Evolutionary conservation across 2,329 filamentous ascomycete species (phyloP), one percentile per base, ranked within the genome.

Genomic region (Falciphora oryzae): DNA sequence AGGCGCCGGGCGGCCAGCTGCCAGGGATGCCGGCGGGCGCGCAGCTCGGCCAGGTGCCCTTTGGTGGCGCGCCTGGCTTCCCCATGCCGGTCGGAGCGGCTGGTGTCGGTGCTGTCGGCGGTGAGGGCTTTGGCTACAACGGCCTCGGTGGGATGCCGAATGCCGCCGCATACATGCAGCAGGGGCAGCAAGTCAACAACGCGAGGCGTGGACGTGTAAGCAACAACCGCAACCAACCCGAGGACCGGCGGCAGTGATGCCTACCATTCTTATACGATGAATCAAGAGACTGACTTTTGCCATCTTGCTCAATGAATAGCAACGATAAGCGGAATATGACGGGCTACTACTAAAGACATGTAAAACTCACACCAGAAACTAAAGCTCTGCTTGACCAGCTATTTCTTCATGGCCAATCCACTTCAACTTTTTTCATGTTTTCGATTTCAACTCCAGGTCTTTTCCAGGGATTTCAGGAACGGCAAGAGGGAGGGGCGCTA

Each of bases 171-270:
- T 85, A 83, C 70, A 78, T 83, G 76, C 80, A 81, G 68, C 83
- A 86, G 71, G 83, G 85, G 69, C 83, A 53, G 44, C 44, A 84
- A 69, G 79, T 79, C 68, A 85, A 83, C 68, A 85, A 83, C 73
- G 73, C 77, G 68, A 78, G 85, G 74, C 82, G 85, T 69, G 85
- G 85, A 75, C 82, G 85, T 72, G 84, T 86, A 81, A 78, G 83
- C 75, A 73, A 75, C 28, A 67, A 66, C 57, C 65, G 14, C 25
- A 56, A 56, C 44, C 22, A 27, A 18, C 25, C n/a, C n/a, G 32
- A 38, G 25, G 59, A 61, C 28, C n/a, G n/a, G 16, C 32, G 25
- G 32, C 31, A 61, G 32, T 61, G 59, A 61, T n/a, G 18, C n/a
- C n/a, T 2, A n/a, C 14, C 5, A 16, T 53, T 25, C 10, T n/a